Conservation (phyloP, 2,329 filamentous ascomycete genomes). For the Ascochyta viciae-villosae region DNA sequence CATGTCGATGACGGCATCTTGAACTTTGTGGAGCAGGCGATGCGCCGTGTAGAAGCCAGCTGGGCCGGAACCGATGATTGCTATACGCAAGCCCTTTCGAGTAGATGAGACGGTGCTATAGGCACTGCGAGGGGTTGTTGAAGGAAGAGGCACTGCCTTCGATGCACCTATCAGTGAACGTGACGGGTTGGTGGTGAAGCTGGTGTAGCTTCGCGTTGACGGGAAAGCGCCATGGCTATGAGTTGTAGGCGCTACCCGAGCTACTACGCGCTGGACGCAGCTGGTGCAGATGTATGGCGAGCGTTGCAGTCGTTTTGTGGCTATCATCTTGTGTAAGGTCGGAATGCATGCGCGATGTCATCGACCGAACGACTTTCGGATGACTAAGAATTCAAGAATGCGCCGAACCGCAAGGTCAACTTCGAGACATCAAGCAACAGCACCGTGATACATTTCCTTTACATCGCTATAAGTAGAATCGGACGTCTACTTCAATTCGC, state of each 20-base stretch:
- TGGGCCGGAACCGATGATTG: conserved; percentile 90
- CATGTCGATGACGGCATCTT: conserved; percentile 84
- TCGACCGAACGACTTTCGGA: conserved; percentile 10
- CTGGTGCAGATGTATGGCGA: conserved; percentile 36
- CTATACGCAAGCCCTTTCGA: conserved; percentile 72
- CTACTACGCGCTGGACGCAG: conserved; percentile 32
- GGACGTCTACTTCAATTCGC: neutral
- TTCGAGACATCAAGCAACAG: neutral
- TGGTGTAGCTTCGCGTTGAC: conserved; percentile 14
- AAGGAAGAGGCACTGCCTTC: neutral
- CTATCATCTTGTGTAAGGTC: conserved; percentile 33
- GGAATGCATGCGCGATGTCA: conserved; percentile 13
- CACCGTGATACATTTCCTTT: neutral
- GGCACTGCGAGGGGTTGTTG: conserved; percentile 20
- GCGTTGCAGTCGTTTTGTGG: conserved; percentile 19
- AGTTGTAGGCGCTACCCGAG: neutral
- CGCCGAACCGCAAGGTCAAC: neutral
- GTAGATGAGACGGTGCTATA: conserved; percentile 31
- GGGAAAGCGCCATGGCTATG: neutral
- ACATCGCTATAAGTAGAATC: neutral
- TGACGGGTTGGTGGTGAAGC: conserved; percentile 2
- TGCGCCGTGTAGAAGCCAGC: conserved; percentile 96
- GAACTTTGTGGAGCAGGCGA: conserved; percentile 78
- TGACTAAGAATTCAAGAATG: conserved; percentile 28
- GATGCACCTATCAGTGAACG: conserved; percentile 16